Evolutionary conservation across 805 yeast species (phyloP).

Genomic region (Candida jianshihensis): DNA sequence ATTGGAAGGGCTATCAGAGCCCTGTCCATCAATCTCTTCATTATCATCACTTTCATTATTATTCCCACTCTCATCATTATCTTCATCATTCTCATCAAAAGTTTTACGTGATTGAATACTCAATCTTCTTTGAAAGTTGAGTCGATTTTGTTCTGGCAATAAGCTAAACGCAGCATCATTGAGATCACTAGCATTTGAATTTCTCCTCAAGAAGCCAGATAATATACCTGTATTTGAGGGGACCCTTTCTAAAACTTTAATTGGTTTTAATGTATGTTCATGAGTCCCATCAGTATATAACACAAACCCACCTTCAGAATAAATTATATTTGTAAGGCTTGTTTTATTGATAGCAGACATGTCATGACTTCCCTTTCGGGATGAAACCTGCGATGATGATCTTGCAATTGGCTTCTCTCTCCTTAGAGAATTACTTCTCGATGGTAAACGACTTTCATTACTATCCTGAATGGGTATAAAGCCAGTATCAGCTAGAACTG

Average conservation of each 20-base stretch:
- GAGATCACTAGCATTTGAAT: constrained; percentile 4
- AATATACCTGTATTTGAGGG: constrained; percentile 16
- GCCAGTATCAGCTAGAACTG: background rate
- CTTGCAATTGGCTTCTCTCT: background rate
- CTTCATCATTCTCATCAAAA: constrained; percentile 13
- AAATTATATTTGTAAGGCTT: background rate
- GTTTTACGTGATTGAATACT: constrained; percentile 22
- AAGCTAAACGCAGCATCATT: constrained; percentile 20
- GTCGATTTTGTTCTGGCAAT: constrained; percentile 22
- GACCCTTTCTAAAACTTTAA: constrained; percentile 19
- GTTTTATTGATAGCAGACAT: background rate
- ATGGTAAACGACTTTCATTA: background rate
- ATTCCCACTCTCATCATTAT: constrained; percentile 4
- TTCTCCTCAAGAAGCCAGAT: constrained; percentile 17
- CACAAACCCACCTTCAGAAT: constrained; percentile 12
- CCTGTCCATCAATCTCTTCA: constrained; percentile 1
- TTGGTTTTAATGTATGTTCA: constrained; percentile 17
- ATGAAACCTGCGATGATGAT: background rate
- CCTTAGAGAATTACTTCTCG: background rate
- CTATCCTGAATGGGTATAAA: background rate
- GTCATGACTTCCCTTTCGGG: background rate
- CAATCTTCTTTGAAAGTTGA: constrained; percentile 22
- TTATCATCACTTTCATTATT: constrained; percentile 3
- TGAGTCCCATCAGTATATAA: constrained; percentile 19
- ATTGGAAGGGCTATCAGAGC: too few species aligned